phyloP scores from a whole-genome alignment of 176 grass and related monocot species.

The Aegilops sharonensis region DNA sequence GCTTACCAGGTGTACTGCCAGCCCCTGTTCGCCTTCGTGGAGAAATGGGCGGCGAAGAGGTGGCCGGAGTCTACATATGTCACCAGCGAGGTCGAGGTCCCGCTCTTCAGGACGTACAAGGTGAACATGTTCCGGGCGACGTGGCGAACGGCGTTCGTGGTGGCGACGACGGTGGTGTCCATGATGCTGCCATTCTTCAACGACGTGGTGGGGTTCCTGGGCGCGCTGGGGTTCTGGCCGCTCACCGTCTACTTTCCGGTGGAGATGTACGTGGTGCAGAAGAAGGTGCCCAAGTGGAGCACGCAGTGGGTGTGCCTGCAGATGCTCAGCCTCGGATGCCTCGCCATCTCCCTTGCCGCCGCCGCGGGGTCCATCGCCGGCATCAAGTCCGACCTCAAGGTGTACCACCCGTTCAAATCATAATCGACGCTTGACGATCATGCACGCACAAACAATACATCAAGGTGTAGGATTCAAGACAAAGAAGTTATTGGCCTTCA shows the following conservation, averaged over 20 bases:
- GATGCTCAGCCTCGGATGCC: slow-evolving; percentile 62
- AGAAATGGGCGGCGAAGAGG: slow-evolving; percentile 52
- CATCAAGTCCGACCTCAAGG: slow-evolving; percentile 53
- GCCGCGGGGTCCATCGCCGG: slow-evolving; percentile 69
- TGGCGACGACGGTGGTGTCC: slow-evolving; percentile 65
- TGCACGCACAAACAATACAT: too few species aligned
- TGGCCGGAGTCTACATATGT: slow-evolving; percentile 54
- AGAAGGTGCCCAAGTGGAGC: slow-evolving; percentile 70
- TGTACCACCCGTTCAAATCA: slow-evolving; percentile 59
- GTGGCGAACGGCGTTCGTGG: slow-evolving; percentile 74
- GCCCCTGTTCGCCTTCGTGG: slow-evolving; percentile 82
- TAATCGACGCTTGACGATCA: too few species aligned
- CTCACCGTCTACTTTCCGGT: slow-evolving; percentile 79
- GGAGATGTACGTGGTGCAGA: slow-evolving; percentile 90
- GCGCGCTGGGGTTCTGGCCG: slow-evolving; percentile 65
- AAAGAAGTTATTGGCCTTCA: too few species aligned
- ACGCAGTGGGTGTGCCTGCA: slow-evolving; percentile 71
- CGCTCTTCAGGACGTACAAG: slow-evolving; percentile 28
- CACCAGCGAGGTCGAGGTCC: slow-evolving; percentile 49
- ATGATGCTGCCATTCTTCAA: slow-evolving; percentile 93
- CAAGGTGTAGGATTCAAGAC: too few species aligned
- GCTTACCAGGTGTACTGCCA: slow-evolving; percentile 83
- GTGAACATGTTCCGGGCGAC: slow-evolving; percentile 60
- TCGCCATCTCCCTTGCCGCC: slow-evolving; percentile 52
- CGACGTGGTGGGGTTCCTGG: slow-evolving; percentile 70